Evolutionary conservation across 164 flowering plant species (phyloP), one percentile per base, ranked within the genome.

Genomic region (Stephania yunnanensis): DNA sequence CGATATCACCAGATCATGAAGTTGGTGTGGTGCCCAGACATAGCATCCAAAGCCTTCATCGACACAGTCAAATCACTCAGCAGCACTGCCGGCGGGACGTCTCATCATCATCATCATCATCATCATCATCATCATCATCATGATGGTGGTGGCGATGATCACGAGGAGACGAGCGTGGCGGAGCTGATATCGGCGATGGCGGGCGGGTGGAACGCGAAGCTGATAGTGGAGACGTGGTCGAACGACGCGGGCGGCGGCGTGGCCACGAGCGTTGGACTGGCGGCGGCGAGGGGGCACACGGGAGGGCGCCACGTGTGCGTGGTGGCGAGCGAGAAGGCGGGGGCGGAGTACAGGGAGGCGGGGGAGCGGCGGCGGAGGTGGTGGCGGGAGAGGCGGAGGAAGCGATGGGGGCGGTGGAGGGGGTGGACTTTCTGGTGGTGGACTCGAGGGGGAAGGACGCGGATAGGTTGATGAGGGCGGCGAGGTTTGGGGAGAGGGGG

Each of bases 11-110:
- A 25, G 25, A 25, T 36, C 42, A 91, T 91, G 97, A 89, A 92
- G 90, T 86, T 90, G 10, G 86, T 84, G 74, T 94, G 98, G 98
- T 89, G 90, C 13, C 89, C 95, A 0, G 98, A 92, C 64, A 84
- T 80, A 12, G 98, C 98, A 22, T 78, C 91, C 10, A 88, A 87
- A 77, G 92, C 97, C 45, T 92, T 88, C 74, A 80, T 92, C 67
- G 98, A 91, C 70, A 94, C 98, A 25, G 90, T 91, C 30, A 82
- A 86, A 86, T 80, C 55, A 11, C 4, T 50, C 12, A 36, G 88
- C 61, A 79, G 25, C 25, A 25, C 25, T 25, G 25, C 25, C 0
- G 25, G 25, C 25, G 25, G 25, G 25, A 25, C 25, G 25, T 25
- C 25, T 25, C 25, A 25, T 25, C 25, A 25, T 25, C 25, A 25